These are phyloP conservation scores for Eutypa lata DNA, from an alignment of 2,329 filamentous ascomycete species.

Conservation along the genomic window DNA sequence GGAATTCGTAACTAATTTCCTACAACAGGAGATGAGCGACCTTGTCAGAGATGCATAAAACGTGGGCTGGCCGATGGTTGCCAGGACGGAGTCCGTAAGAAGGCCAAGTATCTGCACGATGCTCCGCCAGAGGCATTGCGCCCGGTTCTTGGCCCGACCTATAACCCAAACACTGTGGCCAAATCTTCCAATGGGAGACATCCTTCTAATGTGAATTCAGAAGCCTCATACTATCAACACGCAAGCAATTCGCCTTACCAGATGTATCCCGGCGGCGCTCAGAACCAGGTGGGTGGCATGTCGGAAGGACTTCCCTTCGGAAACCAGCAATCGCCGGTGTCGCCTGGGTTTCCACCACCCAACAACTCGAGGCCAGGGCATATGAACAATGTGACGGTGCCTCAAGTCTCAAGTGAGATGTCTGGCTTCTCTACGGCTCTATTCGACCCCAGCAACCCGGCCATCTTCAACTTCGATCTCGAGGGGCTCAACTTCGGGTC, in stretches of 20 bases:
- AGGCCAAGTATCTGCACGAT: slow-evolving; percentile 98
- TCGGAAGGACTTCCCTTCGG: slow-evolving; percentile 54
- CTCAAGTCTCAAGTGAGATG: slow-evolving; percentile 48
- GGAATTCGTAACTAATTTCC: slow-evolving; percentile 15
- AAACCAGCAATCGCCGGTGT: slow-evolving; percentile 69
- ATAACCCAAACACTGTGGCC: slow-evolving; percentile 55
- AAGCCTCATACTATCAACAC: slow-evolving; percentile 48
- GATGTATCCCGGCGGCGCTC: slow-evolving; percentile 45
- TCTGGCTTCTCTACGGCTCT: slow-evolving; percentile 52
- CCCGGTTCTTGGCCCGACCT: slow-evolving; percentile 74
- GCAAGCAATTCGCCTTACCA: slow-evolving; percentile 45
- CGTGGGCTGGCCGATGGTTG: slow-evolving; percentile 86
- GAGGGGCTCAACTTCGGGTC: slow-evolving; percentile 94
- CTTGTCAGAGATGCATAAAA: slow-evolving; percentile 91
- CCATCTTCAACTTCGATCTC: slow-evolving; percentile 92
- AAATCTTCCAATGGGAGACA: slow-evolving; percentile 46
- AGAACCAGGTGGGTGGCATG: slow-evolving; percentile 42
- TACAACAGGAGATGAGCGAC: slow-evolving; percentile 80
- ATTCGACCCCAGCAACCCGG: slow-evolving; percentile 89
- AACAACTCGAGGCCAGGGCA: slow-evolving; percentile 43
- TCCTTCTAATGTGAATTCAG: slow-evolving; percentile 43
- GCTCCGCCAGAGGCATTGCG: slow-evolving; percentile 84
- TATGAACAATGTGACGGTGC: slow-evolving; percentile 46
- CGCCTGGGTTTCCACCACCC: slow-evolving; percentile 64
- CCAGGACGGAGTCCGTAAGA: slow-evolving; percentile 95